Percentiles rank a stretch among this genome's conserved stretches.
Evolutionary conservation across 768 basidiomycete species (phyloP).

Genomic region (Russula ochroleuca): DNA sequence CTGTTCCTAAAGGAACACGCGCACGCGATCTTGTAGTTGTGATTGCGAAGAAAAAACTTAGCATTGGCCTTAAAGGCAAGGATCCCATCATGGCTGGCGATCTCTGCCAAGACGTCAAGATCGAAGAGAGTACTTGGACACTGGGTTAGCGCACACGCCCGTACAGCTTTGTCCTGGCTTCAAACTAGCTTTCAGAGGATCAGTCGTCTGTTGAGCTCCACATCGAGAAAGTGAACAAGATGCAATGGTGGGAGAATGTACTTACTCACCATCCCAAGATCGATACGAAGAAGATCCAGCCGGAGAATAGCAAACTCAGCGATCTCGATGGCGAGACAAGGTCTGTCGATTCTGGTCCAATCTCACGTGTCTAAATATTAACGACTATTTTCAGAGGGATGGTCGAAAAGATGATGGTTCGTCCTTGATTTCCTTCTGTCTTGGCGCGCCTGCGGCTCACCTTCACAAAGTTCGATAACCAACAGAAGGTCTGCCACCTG

Average conservation of each 20-base stretch:
- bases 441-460: not conserved
- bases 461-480: conserved; percentile 61
- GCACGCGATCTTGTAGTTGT: conserved; percentile 67
- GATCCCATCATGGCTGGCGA: conserved; percentile 87
- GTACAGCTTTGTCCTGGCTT: conserved; percentile 5
- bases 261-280: conserved; percentile 94
- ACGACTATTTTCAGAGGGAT: conserved; percentile 58
- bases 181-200: conserved; percentile 54
- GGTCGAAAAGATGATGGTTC: conserved; percentile 99
- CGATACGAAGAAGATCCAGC: conserved; percentile 93
- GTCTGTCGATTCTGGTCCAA: conserved; percentile 36
- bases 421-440: conserved; percentile 32
- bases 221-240: conserved; percentile 81
- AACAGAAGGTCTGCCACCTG: conserved; percentile 54
- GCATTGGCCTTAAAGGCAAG: conserved; percentile 78
- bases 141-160: conserved; percentile 53
- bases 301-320: conserved; percentile 91
- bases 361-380: not conserved
- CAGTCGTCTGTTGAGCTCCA: conserved; percentile 67
- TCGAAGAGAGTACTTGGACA: conserved; percentile 98
- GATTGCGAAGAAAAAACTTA: conserved; percentile 79
- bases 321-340: conserved; percentile 95
- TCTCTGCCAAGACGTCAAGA: conserved; percentile 87
- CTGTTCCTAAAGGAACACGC: conserved; percentile 84
- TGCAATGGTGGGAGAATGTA: conserved; percentile 98